A percentile compares a stretch with the other conserved stretches of the same genome.
Conservation (phyloP, 148 eudicot genomes). For the Nepenthes gracilis region DNA sequence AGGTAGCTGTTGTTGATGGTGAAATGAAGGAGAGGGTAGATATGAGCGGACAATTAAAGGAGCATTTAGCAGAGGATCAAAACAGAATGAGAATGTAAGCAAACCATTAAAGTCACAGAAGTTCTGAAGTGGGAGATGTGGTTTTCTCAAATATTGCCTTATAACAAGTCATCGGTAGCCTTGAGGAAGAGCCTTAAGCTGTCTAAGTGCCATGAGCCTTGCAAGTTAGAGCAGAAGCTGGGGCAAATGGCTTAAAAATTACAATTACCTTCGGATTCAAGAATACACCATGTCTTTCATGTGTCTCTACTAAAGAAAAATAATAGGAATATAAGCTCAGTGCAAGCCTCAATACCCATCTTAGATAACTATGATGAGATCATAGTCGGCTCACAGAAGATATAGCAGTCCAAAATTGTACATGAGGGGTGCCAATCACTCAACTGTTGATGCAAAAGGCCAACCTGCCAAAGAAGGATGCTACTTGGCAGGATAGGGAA, state of each 20-base stretch:
- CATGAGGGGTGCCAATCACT: background rate
- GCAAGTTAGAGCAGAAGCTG: background rate
- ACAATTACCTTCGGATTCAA: background rate
- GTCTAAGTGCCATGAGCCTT: background rate
- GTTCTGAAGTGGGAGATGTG: background rate
- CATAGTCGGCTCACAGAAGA: background rate
- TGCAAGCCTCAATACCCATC: background rate
- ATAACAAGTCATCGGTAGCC: background rate
- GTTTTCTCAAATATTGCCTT: background rate
- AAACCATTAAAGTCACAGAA: background rate
- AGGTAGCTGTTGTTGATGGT: no score
- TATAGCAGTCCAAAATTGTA: background rate
- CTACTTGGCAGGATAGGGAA: background rate
- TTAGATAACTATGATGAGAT: background rate
- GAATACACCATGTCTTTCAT: no score
- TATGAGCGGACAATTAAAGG: background rate
- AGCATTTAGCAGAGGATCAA: background rate
- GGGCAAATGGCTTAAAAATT: background rate
- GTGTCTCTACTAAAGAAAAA: no score
- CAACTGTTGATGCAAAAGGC: background rate
- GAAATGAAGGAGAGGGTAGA: no score
- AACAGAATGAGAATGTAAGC: background rate
- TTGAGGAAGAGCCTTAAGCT: background rate
- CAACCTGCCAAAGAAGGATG: background rate
- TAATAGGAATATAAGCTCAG: background rate